Evolutionary conservation across 2,329 filamentous ascomycete genomes (phyloP).

Genomic region (Botryosphaeria agaves): DNA sequence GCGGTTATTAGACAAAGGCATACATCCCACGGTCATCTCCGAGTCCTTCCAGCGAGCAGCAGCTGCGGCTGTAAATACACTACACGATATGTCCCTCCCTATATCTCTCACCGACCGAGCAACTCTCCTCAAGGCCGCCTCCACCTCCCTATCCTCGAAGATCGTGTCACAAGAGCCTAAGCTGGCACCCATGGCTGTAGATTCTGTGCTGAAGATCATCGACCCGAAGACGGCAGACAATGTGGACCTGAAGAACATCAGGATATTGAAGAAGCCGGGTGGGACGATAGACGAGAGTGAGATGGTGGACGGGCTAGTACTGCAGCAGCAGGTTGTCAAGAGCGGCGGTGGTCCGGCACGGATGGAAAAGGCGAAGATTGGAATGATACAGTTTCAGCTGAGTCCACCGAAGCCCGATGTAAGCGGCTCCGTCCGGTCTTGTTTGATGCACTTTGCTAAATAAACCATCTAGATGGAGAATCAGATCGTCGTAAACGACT

Average conservation of each 20-base stretch:
- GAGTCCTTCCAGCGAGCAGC: slow-evolving; percentile 95
- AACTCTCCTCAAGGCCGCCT: slow-evolving; percentile 87
- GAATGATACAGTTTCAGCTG: slow-evolving; percentile 94
- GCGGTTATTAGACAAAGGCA: slow-evolving; percentile 72
- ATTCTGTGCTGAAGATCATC: slow-evolving; percentile 89
- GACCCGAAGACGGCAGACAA: slow-evolving; percentile 92
- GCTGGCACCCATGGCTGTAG: slow-evolving; percentile 94
- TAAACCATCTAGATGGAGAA: slow-evolving; percentile 67
- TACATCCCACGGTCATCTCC: slow-evolving; percentile 95
- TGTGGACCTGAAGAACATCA: slow-evolving; percentile 89
- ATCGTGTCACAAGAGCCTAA: slow-evolving; percentile 97
- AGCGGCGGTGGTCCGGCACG: slow-evolving; percentile 75
- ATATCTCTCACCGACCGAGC: slow-evolving; percentile 77
- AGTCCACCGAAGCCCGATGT: slow-evolving; percentile 95
- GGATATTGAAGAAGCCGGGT: slow-evolving; percentile 93
- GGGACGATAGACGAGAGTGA: slow-evolving; percentile 98
- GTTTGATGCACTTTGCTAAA: slow-evolving; percentile 1
- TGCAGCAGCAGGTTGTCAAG: slow-evolving; percentile 88
- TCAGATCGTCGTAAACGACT: slow-evolving; percentile 97
- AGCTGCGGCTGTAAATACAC: slow-evolving; percentile 68
- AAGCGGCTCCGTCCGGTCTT: slow-evolving; percentile 20
- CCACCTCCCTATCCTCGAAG: slow-evolving; percentile 93
- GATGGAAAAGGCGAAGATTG: slow-evolving; percentile 96
- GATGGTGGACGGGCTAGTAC: slow-evolving; percentile 83
- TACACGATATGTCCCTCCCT: slow-evolving; percentile 91